Evolutionary conservation across 208 protist genomes (phyloP).

Genomic region (Wallacemonas sp.): DNA sequence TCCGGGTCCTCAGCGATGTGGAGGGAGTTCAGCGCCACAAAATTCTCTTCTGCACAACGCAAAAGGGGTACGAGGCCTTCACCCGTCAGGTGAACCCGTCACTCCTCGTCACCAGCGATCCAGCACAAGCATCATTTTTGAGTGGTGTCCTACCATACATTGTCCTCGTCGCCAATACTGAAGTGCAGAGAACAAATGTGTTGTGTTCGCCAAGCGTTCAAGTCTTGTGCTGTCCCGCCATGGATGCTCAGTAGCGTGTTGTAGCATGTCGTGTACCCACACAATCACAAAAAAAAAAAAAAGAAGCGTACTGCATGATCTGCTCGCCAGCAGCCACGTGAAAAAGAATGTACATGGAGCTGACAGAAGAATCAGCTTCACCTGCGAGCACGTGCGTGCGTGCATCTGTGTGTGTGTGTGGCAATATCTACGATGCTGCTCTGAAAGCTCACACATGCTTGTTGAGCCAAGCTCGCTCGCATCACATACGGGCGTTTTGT

Average conservation of each 20-base stretch:
- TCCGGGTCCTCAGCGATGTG: constrained; percentile 42
- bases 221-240: constrained; percentile 2
- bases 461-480: too few species aligned
- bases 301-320: neutral
- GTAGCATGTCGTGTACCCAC: neutral
- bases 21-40: constrained; percentile 64
- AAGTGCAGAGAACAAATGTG: constrained; percentile 38
- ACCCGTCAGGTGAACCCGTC: constrained; percentile 77
- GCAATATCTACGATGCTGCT: too few species aligned
- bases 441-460: too few species aligned
- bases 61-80: constrained; percentile 86
- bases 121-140: constrained; percentile 53
- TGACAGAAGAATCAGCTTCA: too few species aligned
- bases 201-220: constrained; percentile 14
- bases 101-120: constrained; percentile 65
- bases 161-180: constrained; percentile 44
- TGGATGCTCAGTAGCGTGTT: constrained; percentile 4
- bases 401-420: too few species aligned
- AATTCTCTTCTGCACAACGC: constrained; percentile 82
- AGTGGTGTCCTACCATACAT: constrained; percentile 69
- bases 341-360: too few species aligned
- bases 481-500: too few species aligned
- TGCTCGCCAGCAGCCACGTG: too few species aligned
- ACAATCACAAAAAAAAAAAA: constrained; percentile 1
- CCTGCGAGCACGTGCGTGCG: too few species aligned